These are phyloP conservation scores for Ogataea paradorogensis DNA, from an alignment of 805 yeast species.

Conservation along the genomic window DNA sequence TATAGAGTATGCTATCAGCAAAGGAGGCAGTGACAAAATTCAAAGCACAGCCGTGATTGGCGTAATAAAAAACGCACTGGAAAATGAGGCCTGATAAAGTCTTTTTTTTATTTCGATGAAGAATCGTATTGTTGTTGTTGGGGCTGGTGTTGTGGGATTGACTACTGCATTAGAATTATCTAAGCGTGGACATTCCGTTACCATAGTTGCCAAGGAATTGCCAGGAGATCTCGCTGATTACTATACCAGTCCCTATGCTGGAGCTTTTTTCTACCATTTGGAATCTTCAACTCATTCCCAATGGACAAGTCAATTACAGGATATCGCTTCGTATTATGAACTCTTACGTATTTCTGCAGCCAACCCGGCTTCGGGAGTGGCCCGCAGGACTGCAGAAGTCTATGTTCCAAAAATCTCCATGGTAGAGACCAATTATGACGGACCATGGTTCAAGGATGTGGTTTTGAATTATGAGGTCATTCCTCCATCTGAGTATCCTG, in stretches of 20 bases:
- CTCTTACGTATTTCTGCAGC: conserved; percentile 35
- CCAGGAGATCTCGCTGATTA: conserved; percentile 39
- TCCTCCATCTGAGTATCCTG: conserved; percentile 32
- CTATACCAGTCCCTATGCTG: conserved; percentile 48
- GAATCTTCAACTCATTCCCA: conserved; percentile 33
- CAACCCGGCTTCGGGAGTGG: conserved; percentile 41
- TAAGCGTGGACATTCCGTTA: conserved; percentile 40
- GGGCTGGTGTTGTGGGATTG: conserved; percentile 59
- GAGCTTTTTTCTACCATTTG: conserved; percentile 47
- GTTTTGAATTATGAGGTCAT: conserved; percentile 36
- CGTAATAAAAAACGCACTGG: conserved; percentile 68
- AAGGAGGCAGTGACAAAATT: conserved; percentile 88
- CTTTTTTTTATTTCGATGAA: background rate
- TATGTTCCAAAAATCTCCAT: conserved; percentile 29
- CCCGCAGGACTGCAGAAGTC: conserved; percentile 29
- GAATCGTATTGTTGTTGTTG: conserved; percentile 21
- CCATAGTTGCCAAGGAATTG: conserved; percentile 44
- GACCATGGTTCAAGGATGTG: conserved; percentile 39
- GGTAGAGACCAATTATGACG: conserved; percentile 27
- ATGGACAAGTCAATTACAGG: conserved; percentile 33
- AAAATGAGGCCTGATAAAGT: conserved; percentile 33
- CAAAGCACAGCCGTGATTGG: conserved; percentile 91
- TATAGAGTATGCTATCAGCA: conserved; percentile 85
- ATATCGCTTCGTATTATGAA: conserved; percentile 36
- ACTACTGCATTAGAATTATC: conserved; percentile 47